Evolutionary conservation across 495 filamentous ascomycete genomes (phyloP).

Genomic region (Neurospora discreta): DNA sequence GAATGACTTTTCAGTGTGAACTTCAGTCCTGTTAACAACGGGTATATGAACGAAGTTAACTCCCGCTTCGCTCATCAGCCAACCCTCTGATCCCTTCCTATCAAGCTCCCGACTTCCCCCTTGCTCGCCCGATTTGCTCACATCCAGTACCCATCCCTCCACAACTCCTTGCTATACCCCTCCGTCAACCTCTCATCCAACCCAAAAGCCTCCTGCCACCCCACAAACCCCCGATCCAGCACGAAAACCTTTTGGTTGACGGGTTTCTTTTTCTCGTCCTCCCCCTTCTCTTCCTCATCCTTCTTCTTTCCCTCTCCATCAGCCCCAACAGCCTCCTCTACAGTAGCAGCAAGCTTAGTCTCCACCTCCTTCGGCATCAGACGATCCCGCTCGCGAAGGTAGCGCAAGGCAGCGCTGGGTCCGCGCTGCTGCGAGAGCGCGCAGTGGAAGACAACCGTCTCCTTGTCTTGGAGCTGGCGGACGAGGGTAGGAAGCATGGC

Average conservation of each 20-base stretch:
- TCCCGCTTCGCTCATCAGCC: not conserved
- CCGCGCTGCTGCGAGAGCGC: slow-evolving; percentile 84
- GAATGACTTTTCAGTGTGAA: not conserved
- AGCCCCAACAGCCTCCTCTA: not conserved
- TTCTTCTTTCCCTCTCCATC: slow-evolving; percentile 1
- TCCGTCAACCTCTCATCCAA: slow-evolving; percentile 74
- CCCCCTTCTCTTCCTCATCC: slow-evolving; percentile 6
- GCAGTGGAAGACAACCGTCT: slow-evolving; percentile 90
- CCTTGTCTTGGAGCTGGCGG: slow-evolving; percentile 62
- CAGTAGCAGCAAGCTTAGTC: not conserved
- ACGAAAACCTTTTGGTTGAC: slow-evolving; percentile 63
- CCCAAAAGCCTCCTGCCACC: slow-evolving; percentile 86
- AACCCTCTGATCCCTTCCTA: not conserved
- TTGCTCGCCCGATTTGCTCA: slow-evolving; percentile 1
- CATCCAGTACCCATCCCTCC: slow-evolving; percentile 51
- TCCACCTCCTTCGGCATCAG: slow-evolving; percentile 17
- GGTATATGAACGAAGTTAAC: not conserved
- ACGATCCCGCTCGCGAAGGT: slow-evolving; percentile 52
- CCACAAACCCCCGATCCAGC: slow-evolving; percentile 75
- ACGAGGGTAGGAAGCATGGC: slow-evolving; percentile 70
- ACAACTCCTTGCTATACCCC: slow-evolving; percentile 75
- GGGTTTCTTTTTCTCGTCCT: slow-evolving; percentile 7
- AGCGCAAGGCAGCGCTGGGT: slow-evolving; percentile 56
- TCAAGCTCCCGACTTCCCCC: not conserved
- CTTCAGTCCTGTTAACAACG: not conserved